A percentile compares a stretch with the other conserved stretches of the same genome.
These are phyloP conservation scores for Trifolium dubium DNA, from an alignment of 306 rosid species.

Conservation along the genomic window DNA sequence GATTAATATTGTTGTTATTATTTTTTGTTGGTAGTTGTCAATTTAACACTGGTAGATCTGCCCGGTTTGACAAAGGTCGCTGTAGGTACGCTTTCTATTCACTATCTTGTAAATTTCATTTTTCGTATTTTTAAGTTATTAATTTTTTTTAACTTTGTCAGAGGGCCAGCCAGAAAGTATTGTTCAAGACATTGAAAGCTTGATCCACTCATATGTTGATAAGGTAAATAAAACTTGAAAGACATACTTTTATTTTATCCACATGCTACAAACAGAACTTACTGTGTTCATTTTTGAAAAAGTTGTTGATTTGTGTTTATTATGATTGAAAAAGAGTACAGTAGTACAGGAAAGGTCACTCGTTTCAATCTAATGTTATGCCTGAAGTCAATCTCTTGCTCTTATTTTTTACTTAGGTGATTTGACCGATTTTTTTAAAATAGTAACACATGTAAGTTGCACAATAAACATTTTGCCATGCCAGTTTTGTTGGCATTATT, in stretches of 20 bases:
- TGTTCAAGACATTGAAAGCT: constrained; percentile 76
- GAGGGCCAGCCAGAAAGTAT: constrained; percentile 80
- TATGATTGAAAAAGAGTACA: constrained; percentile 1
- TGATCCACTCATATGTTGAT: constrained; percentile 71
- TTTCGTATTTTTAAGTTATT: constrained; percentile 27
- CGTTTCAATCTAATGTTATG: constrained; percentile 12
- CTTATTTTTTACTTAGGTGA: constrained; percentile 6
- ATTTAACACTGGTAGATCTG: constrained; percentile 83
- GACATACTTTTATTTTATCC: constrained; percentile 16
- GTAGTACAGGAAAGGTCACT: constrained; percentile 18
- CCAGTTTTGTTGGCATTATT: not conserved
- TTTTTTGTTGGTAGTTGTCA: constrained; percentile 69
- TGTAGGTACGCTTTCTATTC: constrained; percentile 61
- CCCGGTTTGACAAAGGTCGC: constrained; percentile 97
- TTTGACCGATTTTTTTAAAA: not conserved
- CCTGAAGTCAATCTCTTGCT: constrained; percentile 3
- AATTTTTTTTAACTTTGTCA: constrained; percentile 38
- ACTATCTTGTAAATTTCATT: constrained; percentile 1
- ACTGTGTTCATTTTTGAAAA: not conserved
- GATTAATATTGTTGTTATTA: constrained; percentile 8
- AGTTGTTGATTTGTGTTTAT: constrained; percentile 8
- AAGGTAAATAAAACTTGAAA: constrained; percentile 56
- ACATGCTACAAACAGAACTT: constrained; percentile 15
- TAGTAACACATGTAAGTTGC: not conserved
- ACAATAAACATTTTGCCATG: not conserved